Conservation (phyloP, 352 stramenopile genomes). For the Phytophthora sansomeana region DNA sequence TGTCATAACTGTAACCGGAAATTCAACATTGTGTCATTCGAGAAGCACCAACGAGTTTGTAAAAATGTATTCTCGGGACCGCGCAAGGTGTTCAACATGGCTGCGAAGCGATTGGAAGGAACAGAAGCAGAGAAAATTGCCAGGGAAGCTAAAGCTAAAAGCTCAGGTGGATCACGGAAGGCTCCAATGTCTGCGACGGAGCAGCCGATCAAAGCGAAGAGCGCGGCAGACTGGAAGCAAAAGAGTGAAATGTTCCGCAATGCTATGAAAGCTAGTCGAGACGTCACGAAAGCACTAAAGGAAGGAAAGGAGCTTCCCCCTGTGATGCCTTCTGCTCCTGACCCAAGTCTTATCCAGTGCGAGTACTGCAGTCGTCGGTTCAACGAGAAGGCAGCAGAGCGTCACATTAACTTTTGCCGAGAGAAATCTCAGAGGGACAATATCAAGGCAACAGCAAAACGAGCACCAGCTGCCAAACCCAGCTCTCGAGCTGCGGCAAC, state of each 20-base stretch:
- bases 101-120: constrained; percentile 73
- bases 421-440: constrained; percentile 78
- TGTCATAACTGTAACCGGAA: constrained; percentile 85
- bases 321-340: constrained; percentile 63
- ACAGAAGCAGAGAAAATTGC: constrained; percentile 78
- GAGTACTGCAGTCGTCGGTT: constrained; percentile 92
- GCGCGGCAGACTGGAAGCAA: constrained; percentile 81
- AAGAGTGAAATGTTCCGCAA: constrained; percentile 89
- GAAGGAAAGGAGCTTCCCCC: constrained; percentile 71
- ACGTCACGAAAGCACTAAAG: constrained; percentile 71
- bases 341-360: constrained; percentile 91
- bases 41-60: constrained; percentile 88
- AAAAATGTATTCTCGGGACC: constrained; percentile 88
- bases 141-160: constrained; percentile 49
- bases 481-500: constrained; percentile 39
- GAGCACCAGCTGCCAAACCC: constrained; percentile 44
- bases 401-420: constrained; percentile 93
- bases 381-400: constrained; percentile 92
- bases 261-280: constrained; percentile 86
- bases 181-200: constrained; percentile 40
- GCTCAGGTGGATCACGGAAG: constrained; percentile 28
- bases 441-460: constrained; percentile 53
- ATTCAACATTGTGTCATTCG: constrained; percentile 79
- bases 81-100: constrained; percentile 90
- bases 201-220: constrained; percentile 66